These are phyloP conservation scores for Vitis rupestris DNA, from an alignment of 164 flowering plant genomes.

Conservation along the genomic window DNA sequence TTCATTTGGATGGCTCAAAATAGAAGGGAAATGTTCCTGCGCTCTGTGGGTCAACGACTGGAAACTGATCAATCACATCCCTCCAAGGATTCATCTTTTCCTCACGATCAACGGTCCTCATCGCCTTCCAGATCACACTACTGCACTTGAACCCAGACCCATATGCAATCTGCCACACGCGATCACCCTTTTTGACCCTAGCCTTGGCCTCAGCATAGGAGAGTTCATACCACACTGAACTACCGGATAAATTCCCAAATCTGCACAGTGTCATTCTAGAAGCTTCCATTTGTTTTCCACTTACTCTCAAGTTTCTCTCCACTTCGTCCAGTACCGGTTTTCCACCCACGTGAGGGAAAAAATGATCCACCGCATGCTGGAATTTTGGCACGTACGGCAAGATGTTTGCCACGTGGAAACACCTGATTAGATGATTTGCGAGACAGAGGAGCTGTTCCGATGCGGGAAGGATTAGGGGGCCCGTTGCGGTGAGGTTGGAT, in stretches of 20 bases:
- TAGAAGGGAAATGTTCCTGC: too few relatives aligned
- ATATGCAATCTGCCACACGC: slow-evolving; percentile 4
- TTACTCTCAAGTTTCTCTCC: background rate
- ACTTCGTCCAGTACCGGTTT: background rate
- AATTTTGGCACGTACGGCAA: background rate
- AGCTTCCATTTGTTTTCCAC: background rate
- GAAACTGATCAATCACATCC: background rate
- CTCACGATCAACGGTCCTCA: background rate
- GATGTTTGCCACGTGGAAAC: background rate
- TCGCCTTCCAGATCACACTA: slow-evolving; percentile 2
- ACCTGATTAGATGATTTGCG: too few relatives aligned
- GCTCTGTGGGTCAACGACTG: background rate
- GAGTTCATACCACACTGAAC: slow-evolving; percentile 3
- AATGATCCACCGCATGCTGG: background rate
- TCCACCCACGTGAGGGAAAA: background rate
- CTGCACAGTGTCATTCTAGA: background rate
- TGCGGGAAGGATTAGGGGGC: too few relatives aligned
- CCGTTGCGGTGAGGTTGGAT: too few relatives aligned
- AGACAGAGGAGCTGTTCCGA: too few relatives aligned
- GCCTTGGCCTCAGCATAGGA: background rate
- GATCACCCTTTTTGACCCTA: background rate
- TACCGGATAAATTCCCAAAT: background rate
- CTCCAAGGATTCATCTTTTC: slow-evolving; percentile 1
- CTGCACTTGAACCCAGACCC: slow-evolving; percentile 5
- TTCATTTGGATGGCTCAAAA: too few relatives aligned